A percentile compares a stretch with the other conserved stretches of the same genome.
Conservation (phyloP, 441 rosid genomes). For the Gossypium lobatum region DNA sequence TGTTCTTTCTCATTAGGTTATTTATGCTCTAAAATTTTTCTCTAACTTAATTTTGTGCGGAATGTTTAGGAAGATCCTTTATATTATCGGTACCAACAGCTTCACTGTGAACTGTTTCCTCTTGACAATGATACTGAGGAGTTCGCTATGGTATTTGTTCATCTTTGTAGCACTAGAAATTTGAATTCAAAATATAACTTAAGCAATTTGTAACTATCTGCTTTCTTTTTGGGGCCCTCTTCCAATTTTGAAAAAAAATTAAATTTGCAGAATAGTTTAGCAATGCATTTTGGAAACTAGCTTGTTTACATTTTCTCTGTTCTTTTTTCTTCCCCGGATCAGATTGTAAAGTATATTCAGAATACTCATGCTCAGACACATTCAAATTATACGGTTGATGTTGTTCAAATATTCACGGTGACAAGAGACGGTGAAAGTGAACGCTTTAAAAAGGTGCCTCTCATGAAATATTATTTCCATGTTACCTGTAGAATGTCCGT, state of each 20-base stretch:
- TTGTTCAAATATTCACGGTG: conserved; percentile 63
- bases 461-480: not conserved
- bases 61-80: conserved; percentile 69
- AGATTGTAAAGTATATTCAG: conserved; percentile 68
- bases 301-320: not conserved
- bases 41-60: not conserved
- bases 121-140: conserved; percentile 59
- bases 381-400: conserved; percentile 55
- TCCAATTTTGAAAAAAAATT: not conserved
- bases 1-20: not conserved
- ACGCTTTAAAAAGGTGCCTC: conserved; percentile 51
- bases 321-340: conserved; percentile 14
- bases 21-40: not conserved
- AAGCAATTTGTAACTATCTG: not conserved
- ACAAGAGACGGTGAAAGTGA: conserved; percentile 58
- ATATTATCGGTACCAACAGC: conserved; percentile 53
- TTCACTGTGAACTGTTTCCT: conserved; percentile 61
- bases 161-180: not conserved
- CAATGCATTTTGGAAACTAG: conserved; percentile 2
- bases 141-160: conserved; percentile 49
- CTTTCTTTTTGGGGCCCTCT: not conserved
- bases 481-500: not conserved
- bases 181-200: not conserved
- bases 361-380: conserved; percentile 86
- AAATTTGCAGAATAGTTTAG: not conserved